These are phyloP conservation scores for Pseudogymnoascus sp. DNA, from an alignment of 2,329 filamentous ascomycete species.

Conservation along the genomic window DNA sequence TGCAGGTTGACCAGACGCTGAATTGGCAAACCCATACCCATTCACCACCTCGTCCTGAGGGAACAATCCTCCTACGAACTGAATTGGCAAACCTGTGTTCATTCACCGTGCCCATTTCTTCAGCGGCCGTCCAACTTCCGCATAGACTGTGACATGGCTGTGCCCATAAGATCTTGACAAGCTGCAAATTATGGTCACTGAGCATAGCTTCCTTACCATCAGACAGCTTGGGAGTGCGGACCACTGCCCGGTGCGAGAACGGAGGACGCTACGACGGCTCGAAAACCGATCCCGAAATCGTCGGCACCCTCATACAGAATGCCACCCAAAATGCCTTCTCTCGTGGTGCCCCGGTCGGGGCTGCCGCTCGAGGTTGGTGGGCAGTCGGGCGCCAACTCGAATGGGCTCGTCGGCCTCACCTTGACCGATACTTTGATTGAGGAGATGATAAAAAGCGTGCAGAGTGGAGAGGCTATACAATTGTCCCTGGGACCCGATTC, in stretches of 20 bases:
- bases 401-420: constrained; percentile 50
- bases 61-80: background rate
- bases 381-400: constrained; percentile 30
- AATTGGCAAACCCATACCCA: background rate
- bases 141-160: background rate
- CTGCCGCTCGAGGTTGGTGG: constrained; percentile 42
- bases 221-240: constrained; percentile 4
- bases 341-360: constrained; percentile 50
- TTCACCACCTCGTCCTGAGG: background rate
- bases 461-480: constrained; percentile 47
- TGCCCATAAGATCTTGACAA: background rate
- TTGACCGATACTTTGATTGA: constrained; percentile 50
- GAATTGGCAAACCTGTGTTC: background rate
- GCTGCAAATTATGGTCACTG: constrained; percentile 6
- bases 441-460: constrained; percentile 52
- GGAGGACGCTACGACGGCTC: constrained; percentile 1
- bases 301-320: background rate
- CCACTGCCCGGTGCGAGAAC: background rate
- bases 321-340: constrained; percentile 38
- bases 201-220: constrained; percentile 2
- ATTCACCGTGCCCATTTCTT: background rate
- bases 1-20: background rate
- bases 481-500: constrained; percentile 49
- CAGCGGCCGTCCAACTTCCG: background rate
- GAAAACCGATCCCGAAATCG: background rate